Base-by-base conservation (phyloP, 495 filamentous ascomycete genomes). In the Penicillium canariense region DNA sequence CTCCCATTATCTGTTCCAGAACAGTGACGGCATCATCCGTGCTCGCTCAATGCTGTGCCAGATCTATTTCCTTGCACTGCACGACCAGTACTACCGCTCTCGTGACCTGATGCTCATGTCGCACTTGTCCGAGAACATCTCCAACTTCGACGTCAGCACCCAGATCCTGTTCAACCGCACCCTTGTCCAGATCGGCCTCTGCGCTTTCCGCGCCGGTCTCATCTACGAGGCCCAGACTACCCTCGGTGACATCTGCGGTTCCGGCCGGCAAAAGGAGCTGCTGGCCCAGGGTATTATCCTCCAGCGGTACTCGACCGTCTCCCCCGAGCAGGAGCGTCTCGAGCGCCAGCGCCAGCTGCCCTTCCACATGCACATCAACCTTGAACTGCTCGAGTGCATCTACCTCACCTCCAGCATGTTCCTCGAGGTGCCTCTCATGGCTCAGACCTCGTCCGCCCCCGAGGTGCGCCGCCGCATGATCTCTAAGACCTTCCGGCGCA, bases 341-440 rank as follows among this genome's bases (percentile, higher is more conserved):
- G 94, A 99, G 72, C 85, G 91, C 58, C 94, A 97, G 70, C 85
- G 94, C 55, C 94, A 97, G 75, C 80, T 99, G 54, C 94, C 94
- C 38, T 99, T 99, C 84, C 94, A 99, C 77, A 96, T 97, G 90
- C 94, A 99, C 80, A 97, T 99, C 80, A 99, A 99, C 79, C 81
- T 99, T 18, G 94, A 99, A 64, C 83, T 99, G 26, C 84, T 99
- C 3, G 94, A 99, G 71, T 97, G 93, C 66, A 92, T 97, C 54
- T 99, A 99, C 73, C 86, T 99, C 40, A 97, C 94, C 52, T 97
- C 91, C 72, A 95, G 89, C 77, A 97, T 97, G 94, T 86, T 99
- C 55, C 82, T 99, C 42, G 94, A 99, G 77, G 96, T 99, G 56
- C 94, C 94, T 11, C 87, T 96, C 42, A 85, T 99, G 53, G 94